Conservation (phyloP, 345 rosid genomes). For the Arabidopsis arenosa region DNA sequence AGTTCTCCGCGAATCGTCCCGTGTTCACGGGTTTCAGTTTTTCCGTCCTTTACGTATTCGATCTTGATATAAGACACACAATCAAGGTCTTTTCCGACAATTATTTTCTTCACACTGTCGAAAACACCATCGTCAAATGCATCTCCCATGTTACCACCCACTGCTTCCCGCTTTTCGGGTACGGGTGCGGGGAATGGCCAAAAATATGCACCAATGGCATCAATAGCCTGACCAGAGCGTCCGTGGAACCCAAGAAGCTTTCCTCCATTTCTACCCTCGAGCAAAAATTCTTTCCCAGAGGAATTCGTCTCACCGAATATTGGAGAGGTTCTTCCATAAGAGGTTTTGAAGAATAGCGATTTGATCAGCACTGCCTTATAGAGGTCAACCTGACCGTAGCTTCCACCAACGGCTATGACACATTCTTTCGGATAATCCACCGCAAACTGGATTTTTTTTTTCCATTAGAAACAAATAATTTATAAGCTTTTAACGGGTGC, state of each 20-base stretch:
- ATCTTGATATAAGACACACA: constrained; percentile 31
- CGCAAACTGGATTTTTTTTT: constrained; percentile 19
- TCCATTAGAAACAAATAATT: background rate
- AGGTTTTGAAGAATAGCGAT: constrained; percentile 18
- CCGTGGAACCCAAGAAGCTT: constrained; percentile 40
- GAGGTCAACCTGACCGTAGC: background rate
- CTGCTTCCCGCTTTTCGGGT: background rate
- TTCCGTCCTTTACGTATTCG: constrained; percentile 31
- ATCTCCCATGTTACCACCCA: background rate
- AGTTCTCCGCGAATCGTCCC: background rate
- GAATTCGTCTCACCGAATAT: background rate
- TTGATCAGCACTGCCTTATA: background rate
- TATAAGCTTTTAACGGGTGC: too few relatives aligned
- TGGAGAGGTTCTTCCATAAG: constrained; percentile 31
- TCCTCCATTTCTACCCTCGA: constrained; percentile 33
- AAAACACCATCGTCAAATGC: constrained; percentile 33
- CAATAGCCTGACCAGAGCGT: constrained; percentile 17
- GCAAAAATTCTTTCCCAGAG: constrained; percentile 25
- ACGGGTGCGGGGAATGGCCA: background rate
- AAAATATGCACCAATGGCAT: constrained; percentile 38
- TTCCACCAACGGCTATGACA: constrained; percentile 34
- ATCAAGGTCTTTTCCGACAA: background rate
- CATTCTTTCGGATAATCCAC: constrained; percentile 39
- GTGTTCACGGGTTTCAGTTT: background rate
- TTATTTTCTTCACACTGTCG: constrained; percentile 20